phyloP scores from a whole-genome alignment of 1,284 basidiomycete species.

The Leccinum ambiguum region DNA sequence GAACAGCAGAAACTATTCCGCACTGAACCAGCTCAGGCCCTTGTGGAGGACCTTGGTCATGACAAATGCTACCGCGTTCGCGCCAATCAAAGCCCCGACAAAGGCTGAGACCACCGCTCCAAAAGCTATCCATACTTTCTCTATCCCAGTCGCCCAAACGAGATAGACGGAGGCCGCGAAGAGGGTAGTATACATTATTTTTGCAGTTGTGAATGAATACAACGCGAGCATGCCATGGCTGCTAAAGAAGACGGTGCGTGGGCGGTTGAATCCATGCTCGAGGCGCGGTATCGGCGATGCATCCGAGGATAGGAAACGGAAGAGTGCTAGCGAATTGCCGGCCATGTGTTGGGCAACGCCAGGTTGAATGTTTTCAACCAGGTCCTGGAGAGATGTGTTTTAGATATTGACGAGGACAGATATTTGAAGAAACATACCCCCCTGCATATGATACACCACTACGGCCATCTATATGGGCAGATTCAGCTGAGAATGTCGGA shows the following conservation, averaged over 20 bases:
- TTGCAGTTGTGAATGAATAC: conserved; percentile 74
- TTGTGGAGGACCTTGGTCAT: conserved; percentile 68
- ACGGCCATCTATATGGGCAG: conserved; percentile 77
- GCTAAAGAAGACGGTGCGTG: conserved; percentile 77
- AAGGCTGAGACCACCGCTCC: conserved; percentile 48
- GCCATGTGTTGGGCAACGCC: conserved; percentile 92
- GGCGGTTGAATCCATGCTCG: conserved; percentile 52
- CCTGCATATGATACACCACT: conserved; percentile 89
- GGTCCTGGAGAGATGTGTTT: conserved; percentile 48
- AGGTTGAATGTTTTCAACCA: conserved; percentile 78
- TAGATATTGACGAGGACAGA: conserved; percentile 13
- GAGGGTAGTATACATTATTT: conserved; percentile 63
- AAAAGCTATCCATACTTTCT: conserved; percentile 35
- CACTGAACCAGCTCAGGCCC: conserved; percentile 78
- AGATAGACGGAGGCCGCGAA: conserved; percentile 49
- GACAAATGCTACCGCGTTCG: conserved; percentile 73
- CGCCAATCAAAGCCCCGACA: conserved; percentile 57
- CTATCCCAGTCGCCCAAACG: conserved; percentile 34
- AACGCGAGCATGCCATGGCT: conserved; percentile 69
- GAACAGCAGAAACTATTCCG: conserved; percentile 67
- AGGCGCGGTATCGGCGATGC: conserved; percentile 65
- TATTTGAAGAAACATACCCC: conserved; percentile 41
- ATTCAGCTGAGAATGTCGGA: conserved; percentile 4
- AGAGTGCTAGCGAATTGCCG: conserved; percentile 84
- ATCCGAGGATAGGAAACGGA: conserved; percentile 75